phyloP scores from a whole-genome alignment of 768 basidiomycete species.

The Hygrophorus pudorinus region DNA sequence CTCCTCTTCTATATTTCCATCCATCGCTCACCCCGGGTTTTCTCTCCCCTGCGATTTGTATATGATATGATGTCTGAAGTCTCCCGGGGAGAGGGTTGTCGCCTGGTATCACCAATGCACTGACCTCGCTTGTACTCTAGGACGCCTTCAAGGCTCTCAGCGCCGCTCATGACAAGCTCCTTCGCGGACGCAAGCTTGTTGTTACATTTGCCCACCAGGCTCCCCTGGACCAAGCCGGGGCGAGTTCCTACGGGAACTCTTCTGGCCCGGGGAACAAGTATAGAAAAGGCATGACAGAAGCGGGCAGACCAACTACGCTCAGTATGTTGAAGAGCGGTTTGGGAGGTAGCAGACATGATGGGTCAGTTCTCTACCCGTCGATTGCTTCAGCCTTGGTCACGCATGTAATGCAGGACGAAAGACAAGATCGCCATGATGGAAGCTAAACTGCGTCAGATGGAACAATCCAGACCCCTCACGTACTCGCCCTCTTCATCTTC shows the following conservation, averaged over 20 bases:
- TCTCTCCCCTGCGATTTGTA: constrained; percentile 6
- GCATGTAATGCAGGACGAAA: constrained; percentile 43
- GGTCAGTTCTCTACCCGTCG: constrained; percentile 23
- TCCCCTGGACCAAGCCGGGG: constrained; percentile 30
- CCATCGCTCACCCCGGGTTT: constrained; percentile 41
- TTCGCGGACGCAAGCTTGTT: constrained; percentile 80
- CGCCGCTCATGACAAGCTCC: constrained; percentile 63
- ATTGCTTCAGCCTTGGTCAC: constrained; percentile 6
- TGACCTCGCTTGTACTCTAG: constrained; percentile 31
- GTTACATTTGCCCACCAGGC: constrained; percentile 93
- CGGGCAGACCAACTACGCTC: constrained; percentile 70
- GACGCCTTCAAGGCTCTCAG: constrained; percentile 75
- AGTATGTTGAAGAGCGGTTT: constrained; percentile 76
- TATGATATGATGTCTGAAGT: constrained; percentile 1
- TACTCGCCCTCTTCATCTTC: constrained; percentile 9
- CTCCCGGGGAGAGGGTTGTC: constrained; percentile 10
- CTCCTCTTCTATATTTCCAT: constrained; percentile 8
- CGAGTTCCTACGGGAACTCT: constrained; percentile 4
- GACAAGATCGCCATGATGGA: constrained; percentile 95
- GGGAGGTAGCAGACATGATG: constrained; percentile 39
- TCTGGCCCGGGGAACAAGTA: constrained; percentile 5
- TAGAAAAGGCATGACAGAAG: constrained; percentile 41
- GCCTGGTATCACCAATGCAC: neutral
- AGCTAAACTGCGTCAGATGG: constrained; percentile 84
- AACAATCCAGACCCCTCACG: constrained; percentile 21